These are phyloP conservation scores for Helotiales sp. DNA, from an alignment of 2,329 filamentous ascomycete genomes.

Conservation along the genomic window DNA sequence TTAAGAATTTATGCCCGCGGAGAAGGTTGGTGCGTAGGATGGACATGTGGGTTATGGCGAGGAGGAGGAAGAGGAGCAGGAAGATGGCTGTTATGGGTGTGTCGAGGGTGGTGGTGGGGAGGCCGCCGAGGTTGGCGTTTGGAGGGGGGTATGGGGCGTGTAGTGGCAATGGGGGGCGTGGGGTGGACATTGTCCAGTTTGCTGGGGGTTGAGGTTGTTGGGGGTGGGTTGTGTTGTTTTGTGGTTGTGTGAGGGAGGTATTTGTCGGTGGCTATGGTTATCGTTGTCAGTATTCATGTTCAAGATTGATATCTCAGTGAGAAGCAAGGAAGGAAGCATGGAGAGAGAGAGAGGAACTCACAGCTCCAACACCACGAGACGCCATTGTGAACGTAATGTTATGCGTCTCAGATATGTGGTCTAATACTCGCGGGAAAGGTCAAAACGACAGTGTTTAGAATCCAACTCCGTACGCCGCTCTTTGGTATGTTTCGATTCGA, in stretches of 20 bases:
- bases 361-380: background rate
- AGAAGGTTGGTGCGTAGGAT: constrained; percentile 59
- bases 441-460: background rate
- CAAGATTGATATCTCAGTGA: background rate
- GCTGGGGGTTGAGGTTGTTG: background rate
- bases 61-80: constrained; percentile 59
- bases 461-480: background rate
- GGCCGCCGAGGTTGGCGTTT: constrained; percentile 60
- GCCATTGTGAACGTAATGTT: background rate
- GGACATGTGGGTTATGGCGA: constrained; percentile 62
- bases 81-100: constrained; percentile 69
- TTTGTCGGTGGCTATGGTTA: too few relatives aligned
- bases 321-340: background rate
- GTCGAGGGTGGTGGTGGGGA: constrained; percentile 62
- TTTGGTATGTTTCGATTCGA: background rate
- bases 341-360: background rate
- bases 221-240: too few relatives aligned
- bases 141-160: constrained; percentile 41
- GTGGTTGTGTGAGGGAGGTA: too few relatives aligned
- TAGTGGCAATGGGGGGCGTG: background rate
- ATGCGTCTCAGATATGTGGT: background rate
- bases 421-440: background rate
- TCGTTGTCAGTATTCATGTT: background rate
- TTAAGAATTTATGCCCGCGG: constrained; percentile 61
- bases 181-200: background rate